Conservation (phyloP, 2,329 filamentous ascomycete genomes). For the Neocucurbitaria cava region DNA sequence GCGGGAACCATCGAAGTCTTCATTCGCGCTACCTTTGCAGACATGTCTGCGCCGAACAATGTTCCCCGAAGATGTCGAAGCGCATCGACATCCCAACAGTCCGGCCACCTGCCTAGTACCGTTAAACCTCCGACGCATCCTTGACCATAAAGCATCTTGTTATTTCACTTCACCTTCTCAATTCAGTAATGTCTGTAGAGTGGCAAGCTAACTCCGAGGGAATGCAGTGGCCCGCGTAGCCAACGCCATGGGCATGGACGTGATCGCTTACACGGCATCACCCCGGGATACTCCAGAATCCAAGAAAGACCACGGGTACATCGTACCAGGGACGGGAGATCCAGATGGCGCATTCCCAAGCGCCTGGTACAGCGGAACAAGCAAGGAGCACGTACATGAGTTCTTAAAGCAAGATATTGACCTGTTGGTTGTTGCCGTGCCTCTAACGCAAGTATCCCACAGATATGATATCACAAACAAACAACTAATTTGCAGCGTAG, state of each 20-base stretch:
- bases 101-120: background rate
- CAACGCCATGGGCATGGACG: conserved; percentile 71
- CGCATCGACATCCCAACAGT: too few relatives aligned
- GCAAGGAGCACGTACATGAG: conserved; percentile 58
- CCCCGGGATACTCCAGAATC: conserved; percentile 72
- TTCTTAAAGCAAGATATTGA: conserved; percentile 65
- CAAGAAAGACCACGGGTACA: conserved; percentile 68
- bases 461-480: background rate
- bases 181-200: background rate
- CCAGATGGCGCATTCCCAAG: conserved; percentile 61
- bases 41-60: background rate
- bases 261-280: conserved; percentile 77
- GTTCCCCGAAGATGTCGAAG: background rate
- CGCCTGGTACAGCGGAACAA: conserved; percentile 64
- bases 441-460: conserved; percentile 56
- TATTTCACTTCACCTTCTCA: background rate
- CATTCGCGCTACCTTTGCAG: background rate
- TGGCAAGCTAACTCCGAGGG: conserved; percentile 1
- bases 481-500: conserved; percentile 16
- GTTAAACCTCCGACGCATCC: background rate
- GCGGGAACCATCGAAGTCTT: background rate
- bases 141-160: background rate
- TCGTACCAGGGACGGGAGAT: conserved; percentile 71
- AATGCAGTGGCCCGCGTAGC: conserved; percentile 62
- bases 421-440: conserved; percentile 63